Base-by-base conservation (phyloP, 331 rosid species). In the Rosa hybrid region DNA sequence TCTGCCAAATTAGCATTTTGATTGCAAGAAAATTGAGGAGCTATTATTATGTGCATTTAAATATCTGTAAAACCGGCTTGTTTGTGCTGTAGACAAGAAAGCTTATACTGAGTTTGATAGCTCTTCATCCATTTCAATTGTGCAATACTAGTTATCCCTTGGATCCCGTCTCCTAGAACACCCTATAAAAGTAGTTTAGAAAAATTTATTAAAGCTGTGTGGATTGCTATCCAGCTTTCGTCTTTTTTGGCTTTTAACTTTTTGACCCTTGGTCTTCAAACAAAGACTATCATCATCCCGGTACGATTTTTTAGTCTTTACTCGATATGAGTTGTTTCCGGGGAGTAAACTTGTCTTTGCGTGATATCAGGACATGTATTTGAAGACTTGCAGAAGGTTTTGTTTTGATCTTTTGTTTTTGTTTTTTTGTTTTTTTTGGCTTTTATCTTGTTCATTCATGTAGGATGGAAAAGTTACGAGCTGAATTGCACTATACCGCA, bases 221-320 rank as follows among this genome's bases (percentile, higher is more conserved):
- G 44, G 84, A 75, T 49, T 74, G 90, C 83, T 48, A 1, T 82
- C 89, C 91, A 84, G 88, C 86, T 80, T 71, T 70, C 46, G 12
- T 74, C 49, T 7, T 34, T 38, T 60, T 25, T 53, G 10, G 63
- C 8, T 54, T 53, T 68, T 10, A 68, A 9, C 16, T 12, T 70
- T 70, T 70, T 70, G 54, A 45, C 74, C 4, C 56, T 44, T 44
- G 72, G 27, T 68, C 25, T 12, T n/a, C 6, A n/a, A 41, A 41
- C 50, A 27, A 11, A 62, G n/a, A 0, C 44, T 14, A 6, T 65
- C 72, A 8, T 16, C 71, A 42, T 64, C 39, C 39, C 39, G 0
- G 39, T 34, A 34, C 39, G 39, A 34, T 34, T 34, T 34, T 0
- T 34, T 34, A 34, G 39, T 34, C 39, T 34, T 3, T 3, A 34